These are phyloP conservation scores for Pichia rugopelliculosa DNA, from an alignment of 805 yeast species.

Conservation along the genomic window DNA sequence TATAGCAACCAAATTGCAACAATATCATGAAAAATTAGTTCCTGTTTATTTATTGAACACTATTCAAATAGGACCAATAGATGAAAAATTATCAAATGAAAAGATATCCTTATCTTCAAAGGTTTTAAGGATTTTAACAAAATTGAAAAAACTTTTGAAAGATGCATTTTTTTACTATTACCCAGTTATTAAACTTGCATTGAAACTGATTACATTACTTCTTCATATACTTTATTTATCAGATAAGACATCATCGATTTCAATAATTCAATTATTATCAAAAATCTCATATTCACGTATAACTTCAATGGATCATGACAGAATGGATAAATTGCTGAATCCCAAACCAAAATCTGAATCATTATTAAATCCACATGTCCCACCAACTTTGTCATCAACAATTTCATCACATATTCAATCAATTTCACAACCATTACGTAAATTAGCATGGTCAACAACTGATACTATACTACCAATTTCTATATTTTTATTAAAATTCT, in stretches of 20 bases:
- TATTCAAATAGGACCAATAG: neutral
- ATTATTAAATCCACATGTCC: neutral
- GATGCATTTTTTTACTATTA: slow-evolving; percentile 48
- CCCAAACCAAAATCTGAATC: neutral
- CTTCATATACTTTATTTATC: slow-evolving; percentile 60
- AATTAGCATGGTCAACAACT: slow-evolving; percentile 21
- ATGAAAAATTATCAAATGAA: neutral
- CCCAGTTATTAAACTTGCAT: slow-evolving; percentile 47
- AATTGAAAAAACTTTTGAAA: slow-evolving; percentile 2
- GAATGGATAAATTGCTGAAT: slow-evolving; percentile 23
- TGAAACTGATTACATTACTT: slow-evolving; percentile 44
- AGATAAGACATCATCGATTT: slow-evolving; percentile 56
- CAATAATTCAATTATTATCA: slow-evolving; percentile 52
- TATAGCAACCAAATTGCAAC: slow-evolving; percentile 58
- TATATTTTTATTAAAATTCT: slow-evolving; percentile 70
- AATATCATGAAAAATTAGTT: slow-evolving; percentile 51
- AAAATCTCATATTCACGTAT: slow-evolving; percentile 61
- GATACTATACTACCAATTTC: slow-evolving; percentile 66
- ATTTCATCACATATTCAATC: neutral
- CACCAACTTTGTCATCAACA: slow-evolving; percentile 4
- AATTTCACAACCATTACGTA: slow-evolving; percentile 19
- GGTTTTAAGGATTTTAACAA: neutral
- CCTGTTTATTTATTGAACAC: slow-evolving; percentile 48
- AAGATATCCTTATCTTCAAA: neutral
- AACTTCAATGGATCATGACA: slow-evolving; percentile 41